Percentiles rank a stretch among this genome's conserved stretches.
phyloP scores from a whole-genome alignment of 371 early-diverging fungal species.

The Pancytospora philotis region DNA sequence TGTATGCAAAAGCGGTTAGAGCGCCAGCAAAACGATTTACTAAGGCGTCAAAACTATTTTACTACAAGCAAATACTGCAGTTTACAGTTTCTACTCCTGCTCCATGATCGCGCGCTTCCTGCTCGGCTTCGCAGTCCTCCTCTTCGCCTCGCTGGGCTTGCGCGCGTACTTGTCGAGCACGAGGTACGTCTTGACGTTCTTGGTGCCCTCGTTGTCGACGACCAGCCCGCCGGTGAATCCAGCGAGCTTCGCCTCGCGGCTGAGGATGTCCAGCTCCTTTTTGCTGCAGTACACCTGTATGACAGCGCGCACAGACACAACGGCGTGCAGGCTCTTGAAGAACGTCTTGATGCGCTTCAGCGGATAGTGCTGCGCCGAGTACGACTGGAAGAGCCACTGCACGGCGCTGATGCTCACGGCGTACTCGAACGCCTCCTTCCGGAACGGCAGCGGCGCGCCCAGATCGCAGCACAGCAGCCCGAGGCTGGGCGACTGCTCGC shows the following conservation, averaged over 20 bases:
- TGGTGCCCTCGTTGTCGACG: constrained; percentile 85
- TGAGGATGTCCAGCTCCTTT: constrained; percentile 79
- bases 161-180: constrained; percentile 62
- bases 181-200: constrained; percentile 84
- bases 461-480: constrained; percentile 68
- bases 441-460: constrained; percentile 80
- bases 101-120: too few species aligned
- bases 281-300: constrained; percentile 96
- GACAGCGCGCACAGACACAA: constrained; percentile 74
- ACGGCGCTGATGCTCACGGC: constrained; percentile 89
- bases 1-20: too few species aligned
- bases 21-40: too few species aligned
- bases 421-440: constrained; percentile 91
- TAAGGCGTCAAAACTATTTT: too few species aligned
- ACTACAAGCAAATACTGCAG: too few species aligned
- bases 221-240: constrained; percentile 91
- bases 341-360: constrained; percentile 72
- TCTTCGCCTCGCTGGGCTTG: too few species aligned
- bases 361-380: constrained; percentile 71
- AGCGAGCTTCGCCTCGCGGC: constrained; percentile 70
- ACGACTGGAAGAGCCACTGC: constrained; percentile 96
- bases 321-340: constrained; percentile 77
- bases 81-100: too few species aligned
- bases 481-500: constrained; percentile 25
- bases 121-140: too few species aligned